Conservation (phyloP, 306 rosid genomes). For the Vigna hirtella region DNA sequence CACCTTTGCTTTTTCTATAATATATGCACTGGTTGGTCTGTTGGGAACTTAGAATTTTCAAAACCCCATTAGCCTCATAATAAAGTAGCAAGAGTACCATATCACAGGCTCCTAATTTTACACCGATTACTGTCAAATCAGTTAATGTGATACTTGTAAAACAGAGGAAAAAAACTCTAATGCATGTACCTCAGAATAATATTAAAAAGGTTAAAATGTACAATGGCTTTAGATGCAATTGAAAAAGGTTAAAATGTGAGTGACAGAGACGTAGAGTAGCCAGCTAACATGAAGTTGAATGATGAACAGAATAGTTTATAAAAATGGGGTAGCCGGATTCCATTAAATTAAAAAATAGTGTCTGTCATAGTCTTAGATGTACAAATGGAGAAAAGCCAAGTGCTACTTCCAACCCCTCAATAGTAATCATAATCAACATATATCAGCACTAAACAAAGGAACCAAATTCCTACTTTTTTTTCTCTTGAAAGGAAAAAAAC, state of each 20-base stretch:
- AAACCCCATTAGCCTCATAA: neutral
- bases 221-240: neutral
- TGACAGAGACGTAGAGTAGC: slow-evolving; percentile 12
- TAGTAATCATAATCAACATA: slow-evolving; percentile 43
- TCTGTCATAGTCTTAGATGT: slow-evolving; percentile 56
- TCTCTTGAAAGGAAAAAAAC: slow-evolving; percentile 14
- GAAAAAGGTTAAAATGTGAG: neutral
- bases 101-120: neutral
- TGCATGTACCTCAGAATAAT: neutral
- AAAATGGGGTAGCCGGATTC: slow-evolving; percentile 37
- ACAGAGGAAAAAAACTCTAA: neutral
- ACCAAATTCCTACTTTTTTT: slow-evolving; percentile 56
- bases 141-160: too few relatives aligned
- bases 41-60: neutral
- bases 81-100: neutral
- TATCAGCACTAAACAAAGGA: slow-evolving; percentile 50
- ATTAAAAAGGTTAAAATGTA: neutral
- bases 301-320: slow-evolving; percentile 10
- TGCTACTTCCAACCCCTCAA: slow-evolving; percentile 40
- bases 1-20: slow-evolving; percentile 9
- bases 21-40: neutral
- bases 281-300: slow-evolving; percentile 40
- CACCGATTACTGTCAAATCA: too few relatives aligned
- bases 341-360: slow-evolving; percentile 53
- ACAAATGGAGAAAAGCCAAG: slow-evolving; percentile 50